Evolutionary conservation across 2,329 filamentous ascomycete species (phyloP), one percentile per base, ranked within the genome.

Genomic region (Biscogniauxia marginata): DNA sequence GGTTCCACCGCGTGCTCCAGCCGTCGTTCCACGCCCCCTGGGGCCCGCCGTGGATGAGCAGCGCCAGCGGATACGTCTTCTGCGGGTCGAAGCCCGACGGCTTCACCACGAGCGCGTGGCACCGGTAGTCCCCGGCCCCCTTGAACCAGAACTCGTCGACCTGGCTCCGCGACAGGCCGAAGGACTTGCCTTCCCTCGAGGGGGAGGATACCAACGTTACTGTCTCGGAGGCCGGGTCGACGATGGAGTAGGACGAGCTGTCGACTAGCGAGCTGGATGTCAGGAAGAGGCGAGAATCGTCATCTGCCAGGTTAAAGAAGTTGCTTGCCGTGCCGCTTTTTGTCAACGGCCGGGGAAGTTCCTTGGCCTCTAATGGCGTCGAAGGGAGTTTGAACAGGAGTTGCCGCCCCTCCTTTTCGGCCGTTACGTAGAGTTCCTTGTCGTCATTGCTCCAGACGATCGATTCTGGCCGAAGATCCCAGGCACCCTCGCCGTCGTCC

Each of bases 41-140:
- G 0, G 91, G 91, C 0, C 91, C 91, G 53, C 91, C 91, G 67
- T 96, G 91, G 60, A 96, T 89, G 45, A 93, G 76, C 68, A 92
- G 87, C 1, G 88, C 84, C 4, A 96, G 78, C 0, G 91, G 91
- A 66, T 93, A 96, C 61, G 84, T 91, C 72, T 91, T 88, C 18
- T 73, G 77, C 7, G 80, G 73, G 66, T 90, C 81, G 68, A 93
- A 96, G 64, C 81, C 62, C 0, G 84, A 86, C 0, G 86, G 89
- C 56, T 82, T 84, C 63, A 91, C 75, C 4, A 88, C 83, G 68
- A 88, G 83, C 0, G 88, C 86, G 63, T 91, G 89, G n/a, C 90
- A 82, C 30, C 84, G 74, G 59, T 88, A 87, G 43, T 77, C 77
- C 22, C 74, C 84, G 4, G 84, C 84, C 24, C 89, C 89, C 19